phyloP scores from a whole-genome alignment of 2,329 filamentous ascomycete species.

The Phialemonium atrogriseum region DNA sequence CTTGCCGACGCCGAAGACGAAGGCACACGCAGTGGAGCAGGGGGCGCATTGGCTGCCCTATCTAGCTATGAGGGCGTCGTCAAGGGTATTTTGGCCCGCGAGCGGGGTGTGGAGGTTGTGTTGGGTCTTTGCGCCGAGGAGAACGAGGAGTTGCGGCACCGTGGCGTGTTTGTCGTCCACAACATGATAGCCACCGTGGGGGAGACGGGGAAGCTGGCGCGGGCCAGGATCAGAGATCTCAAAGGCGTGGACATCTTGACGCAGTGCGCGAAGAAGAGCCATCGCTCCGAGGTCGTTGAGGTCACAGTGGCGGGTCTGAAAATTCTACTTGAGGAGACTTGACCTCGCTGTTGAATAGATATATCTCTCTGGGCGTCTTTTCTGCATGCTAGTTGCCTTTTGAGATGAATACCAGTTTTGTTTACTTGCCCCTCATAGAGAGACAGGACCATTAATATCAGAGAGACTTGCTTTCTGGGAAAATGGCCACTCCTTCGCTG shows the following conservation, averaged over 20 bases:
- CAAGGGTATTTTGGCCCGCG: slow-evolving; percentile 58
- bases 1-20: slow-evolving; percentile 79
- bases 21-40: slow-evolving; percentile 72
- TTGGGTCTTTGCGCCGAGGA: slow-evolving; percentile 72
- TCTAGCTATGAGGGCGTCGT: slow-evolving; percentile 72
- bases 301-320: slow-evolving; percentile 67
- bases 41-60: slow-evolving; percentile 79
- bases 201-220: slow-evolving; percentile 52
- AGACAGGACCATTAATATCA: too few relatives aligned
- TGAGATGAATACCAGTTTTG: too few relatives aligned
- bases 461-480: too few relatives aligned
- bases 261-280: slow-evolving; percentile 59
- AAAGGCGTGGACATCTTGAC: slow-evolving; percentile 62
- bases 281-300: slow-evolving; percentile 61
- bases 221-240: slow-evolving; percentile 50
- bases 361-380: too few relatives aligned
- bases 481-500: too few relatives aligned
- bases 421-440: too few relatives aligned
- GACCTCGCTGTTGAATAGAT: too few relatives aligned
- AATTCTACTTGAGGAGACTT: slow-evolving; percentile 42
- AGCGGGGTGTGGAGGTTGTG: slow-evolving; percentile 68
- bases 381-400: too few relatives aligned
- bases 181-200: slow-evolving; percentile 65
- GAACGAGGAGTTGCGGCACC: slow-evolving; percentile 56
- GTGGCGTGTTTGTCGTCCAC: slow-evolving; percentile 67